Evolutionary conservation across 805 yeast species (phyloP).

Genomic region (Hyphopichia homilentoma): DNA sequence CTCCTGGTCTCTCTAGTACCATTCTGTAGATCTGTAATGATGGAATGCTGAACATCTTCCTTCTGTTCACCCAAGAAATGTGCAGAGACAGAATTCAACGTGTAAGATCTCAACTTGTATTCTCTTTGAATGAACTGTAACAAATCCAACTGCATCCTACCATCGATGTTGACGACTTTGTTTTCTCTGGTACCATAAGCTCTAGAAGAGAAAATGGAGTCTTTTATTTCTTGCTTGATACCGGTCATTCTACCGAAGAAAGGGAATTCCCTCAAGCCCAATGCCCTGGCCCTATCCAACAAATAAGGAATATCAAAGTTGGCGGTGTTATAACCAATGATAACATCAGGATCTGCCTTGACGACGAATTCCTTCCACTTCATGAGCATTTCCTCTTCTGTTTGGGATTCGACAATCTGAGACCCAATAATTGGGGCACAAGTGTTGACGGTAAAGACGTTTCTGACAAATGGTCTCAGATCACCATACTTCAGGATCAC

Average conservation of each 20-base stretch:
- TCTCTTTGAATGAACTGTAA: conserved; percentile 93
- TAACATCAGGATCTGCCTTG: conserved; percentile 89
- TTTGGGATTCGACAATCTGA: conserved; percentile 70
- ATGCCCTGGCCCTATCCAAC: conserved; percentile 77
- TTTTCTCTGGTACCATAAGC: conserved; percentile 97
- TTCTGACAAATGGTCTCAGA: conserved; percentile 83
- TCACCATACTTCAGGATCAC: conserved; percentile 86
- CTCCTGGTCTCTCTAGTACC: conserved; percentile 91
- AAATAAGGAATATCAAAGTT: conserved; percentile 95
- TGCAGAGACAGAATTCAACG: conserved; percentile 92
- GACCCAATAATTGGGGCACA: conserved; percentile 95
- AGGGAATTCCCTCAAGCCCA: conserved; percentile 67
- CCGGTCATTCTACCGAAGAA: conserved; percentile 75
- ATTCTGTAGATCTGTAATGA: conserved; percentile 89
- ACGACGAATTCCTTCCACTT: conserved; percentile 85
- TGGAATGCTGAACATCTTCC: conserved; percentile 97
- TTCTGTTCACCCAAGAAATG: conserved; percentile 92
- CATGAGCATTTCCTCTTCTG: conserved; percentile 78
- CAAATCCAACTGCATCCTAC: conserved; percentile 91
- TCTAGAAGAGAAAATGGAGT: conserved; percentile 82
- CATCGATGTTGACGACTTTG: conserved; percentile 88
- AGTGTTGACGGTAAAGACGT: conserved; percentile 88
- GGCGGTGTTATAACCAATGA: conserved; percentile 92
- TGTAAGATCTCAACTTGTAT: conserved; percentile 89
- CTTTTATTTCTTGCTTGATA: conserved; percentile 74